These are phyloP conservation scores for Penicillium pancosmium DNA, from an alignment of 495 filamentous ascomycete species.

Conservation along the genomic window DNA sequence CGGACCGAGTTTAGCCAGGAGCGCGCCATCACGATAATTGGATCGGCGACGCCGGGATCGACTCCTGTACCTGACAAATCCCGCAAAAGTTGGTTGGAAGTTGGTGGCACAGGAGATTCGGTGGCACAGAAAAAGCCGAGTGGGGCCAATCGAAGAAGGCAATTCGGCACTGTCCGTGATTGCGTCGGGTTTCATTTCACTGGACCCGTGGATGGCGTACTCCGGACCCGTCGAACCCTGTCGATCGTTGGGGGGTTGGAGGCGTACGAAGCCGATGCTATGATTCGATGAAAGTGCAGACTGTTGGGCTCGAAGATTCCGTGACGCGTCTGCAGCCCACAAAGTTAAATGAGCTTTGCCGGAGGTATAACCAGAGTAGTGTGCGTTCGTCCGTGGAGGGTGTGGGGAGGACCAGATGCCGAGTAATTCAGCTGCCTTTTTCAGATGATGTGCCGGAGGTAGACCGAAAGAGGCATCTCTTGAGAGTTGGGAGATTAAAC, in stretches of 20 bases:
- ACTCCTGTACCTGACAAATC: constrained; percentile 22
- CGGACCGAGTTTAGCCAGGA: too few relatives aligned
- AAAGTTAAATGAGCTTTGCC: constrained; percentile 13
- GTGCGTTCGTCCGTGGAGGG: constrained; percentile 19
- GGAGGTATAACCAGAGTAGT: constrained; percentile 13
- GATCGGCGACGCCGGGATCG: constrained; percentile 27
- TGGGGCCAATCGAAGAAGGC: not conserved
- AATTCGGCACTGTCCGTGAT: constrained; percentile 20
- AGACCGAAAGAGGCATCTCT: constrained; percentile 4
- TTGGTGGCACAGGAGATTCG: constrained; percentile 2
- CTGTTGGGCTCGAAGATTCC: not conserved
- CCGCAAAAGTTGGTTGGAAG: constrained; percentile 5
- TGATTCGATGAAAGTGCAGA: constrained; percentile 20
- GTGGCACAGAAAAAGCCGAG: constrained; percentile 2
- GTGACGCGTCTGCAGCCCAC: constrained; percentile 12
- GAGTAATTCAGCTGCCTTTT: constrained; percentile 24
- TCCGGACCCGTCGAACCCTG: constrained; percentile 34
- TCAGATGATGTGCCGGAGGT: constrained; percentile 12
- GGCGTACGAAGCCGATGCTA: constrained; percentile 22
- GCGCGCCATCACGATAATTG: constrained; percentile 7
- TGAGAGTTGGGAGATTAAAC: not conserved
- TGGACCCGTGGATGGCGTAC: constrained; percentile 23
- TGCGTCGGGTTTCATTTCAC: constrained; percentile 20
- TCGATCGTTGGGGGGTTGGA: constrained; percentile 23
- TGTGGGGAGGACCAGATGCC: constrained; percentile 16